phyloP scores from a whole-genome alignment of 2,329 filamentous ascomycete species.

The Bertia moriformis region DNA sequence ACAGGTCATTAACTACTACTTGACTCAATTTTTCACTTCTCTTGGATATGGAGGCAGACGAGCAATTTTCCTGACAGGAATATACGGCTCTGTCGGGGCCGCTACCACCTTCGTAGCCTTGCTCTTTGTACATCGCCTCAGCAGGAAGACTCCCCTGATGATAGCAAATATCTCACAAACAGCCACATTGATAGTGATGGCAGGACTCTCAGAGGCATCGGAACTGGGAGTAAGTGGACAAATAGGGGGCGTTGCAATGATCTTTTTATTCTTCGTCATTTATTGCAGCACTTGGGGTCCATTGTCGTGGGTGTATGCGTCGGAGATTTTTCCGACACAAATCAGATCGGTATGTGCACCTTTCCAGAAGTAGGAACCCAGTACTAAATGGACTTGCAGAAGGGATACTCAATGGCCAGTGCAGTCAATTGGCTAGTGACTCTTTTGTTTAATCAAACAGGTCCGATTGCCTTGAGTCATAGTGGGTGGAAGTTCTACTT shows the following conservation, averaged over 20 bases:
- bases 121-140: conserved; percentile 26
- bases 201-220: conserved; percentile 4
- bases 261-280: conserved; percentile 16
- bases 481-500: conserved; percentile 33
- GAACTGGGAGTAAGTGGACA: too few relatives aligned
- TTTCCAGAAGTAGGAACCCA: too few relatives aligned
- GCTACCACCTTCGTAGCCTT: conserved; percentile 30
- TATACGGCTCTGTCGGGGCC: too few relatives aligned
- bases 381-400: too few relatives aligned
- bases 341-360: conserved; percentile 13
- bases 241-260: conserved; percentile 17
- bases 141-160: conserved; percentile 28
- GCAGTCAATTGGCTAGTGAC: conserved; percentile 16
- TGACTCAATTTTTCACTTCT: too few relatives aligned
- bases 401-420: too few relatives aligned
- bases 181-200: conserved; percentile 1
- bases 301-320: conserved; percentile 23
- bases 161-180: conserved; percentile 7
- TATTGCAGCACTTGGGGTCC: conserved; percentile 22
- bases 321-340: conserved; percentile 22
- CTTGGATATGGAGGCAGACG: too few relatives aligned
- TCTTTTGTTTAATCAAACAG: conserved; percentile 31
- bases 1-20: conserved; percentile 30
- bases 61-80: too few relatives aligned
- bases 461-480: conserved; percentile 22